Evolutionary conservation across 2,329 filamentous ascomycete species (phyloP).

Genomic region (Nigrospora osmanthi): DNA sequence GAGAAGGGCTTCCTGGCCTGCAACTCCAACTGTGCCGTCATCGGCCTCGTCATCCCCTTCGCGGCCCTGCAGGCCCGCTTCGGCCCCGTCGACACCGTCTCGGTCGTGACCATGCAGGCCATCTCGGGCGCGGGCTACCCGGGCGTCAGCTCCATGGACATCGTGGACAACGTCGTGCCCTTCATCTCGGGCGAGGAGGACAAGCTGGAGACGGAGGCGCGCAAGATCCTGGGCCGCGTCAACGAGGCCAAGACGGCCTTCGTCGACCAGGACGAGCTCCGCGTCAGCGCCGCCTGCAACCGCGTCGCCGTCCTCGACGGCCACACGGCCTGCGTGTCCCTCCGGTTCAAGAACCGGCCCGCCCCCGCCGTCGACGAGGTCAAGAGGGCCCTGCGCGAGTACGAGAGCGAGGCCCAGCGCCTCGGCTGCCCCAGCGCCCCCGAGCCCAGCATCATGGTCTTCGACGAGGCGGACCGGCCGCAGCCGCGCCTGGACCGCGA

Average conservation of each 20-base stretch:
- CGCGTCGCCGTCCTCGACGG: constrained; percentile 92
- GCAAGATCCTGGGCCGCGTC: constrained; percentile 81
- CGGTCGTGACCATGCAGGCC: constrained; percentile 89
- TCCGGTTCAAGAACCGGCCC: constrained; percentile 71
- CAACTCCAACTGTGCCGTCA: constrained; percentile 97
- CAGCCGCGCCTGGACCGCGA: constrained; percentile 89
- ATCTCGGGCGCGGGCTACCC: constrained; percentile 89
- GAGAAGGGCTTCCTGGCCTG: constrained; percentile 89
- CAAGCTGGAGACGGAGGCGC: constrained; percentile 89
- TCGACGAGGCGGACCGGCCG: constrained; percentile 83
- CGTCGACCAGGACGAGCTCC: constrained; percentile 63
- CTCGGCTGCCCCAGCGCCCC: constrained; percentile 87
- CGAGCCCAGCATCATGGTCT: constrained; percentile 71
- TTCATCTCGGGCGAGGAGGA: constrained; percentile 92
- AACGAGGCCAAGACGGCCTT: constrained; percentile 68
- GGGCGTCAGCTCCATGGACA: constrained; percentile 87
- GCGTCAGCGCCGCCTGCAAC: constrained; percentile 83
- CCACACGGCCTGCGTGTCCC: constrained; percentile 88
- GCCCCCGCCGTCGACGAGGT: constrained; percentile 69
- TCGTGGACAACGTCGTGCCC: constrained; percentile 92
- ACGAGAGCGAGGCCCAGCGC: constrained; percentile 72
- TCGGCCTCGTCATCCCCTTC: constrained; percentile 91
- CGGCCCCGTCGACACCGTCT: constrained; percentile 67
- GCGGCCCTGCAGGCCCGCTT: constrained; percentile 82
- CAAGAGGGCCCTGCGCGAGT: constrained; percentile 70